phyloP scores from a whole-genome alignment of 2,329 filamentous ascomycete species.

The Thielaviopsis euricoi region DNA sequence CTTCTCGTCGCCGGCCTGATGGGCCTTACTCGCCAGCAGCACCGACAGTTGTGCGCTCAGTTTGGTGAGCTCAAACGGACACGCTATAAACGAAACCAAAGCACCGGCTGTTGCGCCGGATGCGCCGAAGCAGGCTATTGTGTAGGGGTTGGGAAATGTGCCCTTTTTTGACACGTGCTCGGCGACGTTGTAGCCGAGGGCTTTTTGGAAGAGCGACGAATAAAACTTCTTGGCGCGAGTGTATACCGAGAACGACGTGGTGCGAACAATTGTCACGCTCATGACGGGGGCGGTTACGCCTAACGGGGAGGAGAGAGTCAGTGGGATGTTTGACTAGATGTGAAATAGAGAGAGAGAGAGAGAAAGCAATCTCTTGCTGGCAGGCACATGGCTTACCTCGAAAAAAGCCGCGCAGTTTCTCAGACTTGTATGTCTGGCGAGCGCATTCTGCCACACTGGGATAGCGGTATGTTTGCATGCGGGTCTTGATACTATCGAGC shows the following conservation, averaged over 20 bases:
- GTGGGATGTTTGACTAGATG: neutral
- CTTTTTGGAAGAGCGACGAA: constrained; percentile 51
- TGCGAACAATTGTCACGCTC: constrained; percentile 61
- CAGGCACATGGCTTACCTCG: constrained; percentile 37
- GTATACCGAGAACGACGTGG: constrained; percentile 67
- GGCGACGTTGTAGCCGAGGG: constrained; percentile 53
- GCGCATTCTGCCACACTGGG: constrained; percentile 59
- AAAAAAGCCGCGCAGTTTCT: constrained; percentile 64
- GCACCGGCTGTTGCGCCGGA: constrained; percentile 68
- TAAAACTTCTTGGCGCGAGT: constrained; percentile 59
- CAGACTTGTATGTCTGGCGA: constrained; percentile 55
- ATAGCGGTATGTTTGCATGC: constrained; percentile 77
- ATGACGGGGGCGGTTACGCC: constrained; percentile 67
- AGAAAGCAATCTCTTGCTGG: neutral
- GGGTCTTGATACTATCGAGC: constrained; percentile 76
- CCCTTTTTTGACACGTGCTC: constrained; percentile 54
- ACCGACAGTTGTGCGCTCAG: constrained; percentile 74
- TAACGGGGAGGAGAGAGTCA: constrained; percentile 17
- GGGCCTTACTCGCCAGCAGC: constrained; percentile 40
- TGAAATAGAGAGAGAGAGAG: too few relatives aligned
- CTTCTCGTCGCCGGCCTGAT: constrained; percentile 21
- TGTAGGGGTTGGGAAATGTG: constrained; percentile 55
- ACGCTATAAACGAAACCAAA: constrained; percentile 64
- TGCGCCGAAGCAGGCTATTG: constrained; percentile 58
- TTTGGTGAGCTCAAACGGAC: constrained; percentile 82